A percentile compares a stretch with the other conserved stretches of the same genome.
phyloP scores from a whole-genome alignment of 257 asterid genomes.

The Cruciata laevipes region DNA sequence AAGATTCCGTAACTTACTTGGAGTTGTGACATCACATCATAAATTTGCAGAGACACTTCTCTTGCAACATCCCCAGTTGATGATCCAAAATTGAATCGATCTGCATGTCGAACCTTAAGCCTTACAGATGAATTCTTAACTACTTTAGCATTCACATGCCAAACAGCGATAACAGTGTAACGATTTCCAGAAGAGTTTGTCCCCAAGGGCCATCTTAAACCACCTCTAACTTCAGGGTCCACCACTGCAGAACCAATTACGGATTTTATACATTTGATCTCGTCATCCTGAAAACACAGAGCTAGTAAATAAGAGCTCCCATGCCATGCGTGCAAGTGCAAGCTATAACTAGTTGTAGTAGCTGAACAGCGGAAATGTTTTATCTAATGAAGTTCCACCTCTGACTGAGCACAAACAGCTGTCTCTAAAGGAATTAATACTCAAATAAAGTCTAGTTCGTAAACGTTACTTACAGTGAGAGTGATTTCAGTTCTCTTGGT shows the following conservation, averaged over 20 bases:
- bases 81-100: conserved; percentile 42
- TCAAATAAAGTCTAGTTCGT: background rate
- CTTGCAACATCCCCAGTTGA: conserved; percentile 41
- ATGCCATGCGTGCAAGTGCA: background rate
- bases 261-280: conserved; percentile 23
- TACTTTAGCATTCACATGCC: conserved; percentile 35
- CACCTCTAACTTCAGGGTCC: conserved; percentile 44
- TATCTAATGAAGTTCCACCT: background rate
- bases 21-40: conserved; percentile 26
- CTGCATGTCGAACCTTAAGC: conserved; percentile 38
- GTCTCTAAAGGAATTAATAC: background rate
- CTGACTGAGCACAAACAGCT: background rate
- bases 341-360: background rate
- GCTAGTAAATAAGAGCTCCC: conserved; percentile 4
- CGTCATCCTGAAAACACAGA: conserved; percentile 35
- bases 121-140: conserved; percentile 31
- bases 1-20: conserved; percentile 22
- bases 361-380: background rate
- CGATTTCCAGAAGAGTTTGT: conserved; percentile 33
- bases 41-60: conserved; percentile 36
- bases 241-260: conserved; percentile 35
- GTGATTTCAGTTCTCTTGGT: conserved; percentile 27
- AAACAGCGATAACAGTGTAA: conserved; percentile 30
- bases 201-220: conserved; percentile 45
- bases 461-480: conserved; percentile 28